phyloP scores from a whole-genome alignment of 768 basidiomycete genomes.

The Hericium coralloides region DNA sequence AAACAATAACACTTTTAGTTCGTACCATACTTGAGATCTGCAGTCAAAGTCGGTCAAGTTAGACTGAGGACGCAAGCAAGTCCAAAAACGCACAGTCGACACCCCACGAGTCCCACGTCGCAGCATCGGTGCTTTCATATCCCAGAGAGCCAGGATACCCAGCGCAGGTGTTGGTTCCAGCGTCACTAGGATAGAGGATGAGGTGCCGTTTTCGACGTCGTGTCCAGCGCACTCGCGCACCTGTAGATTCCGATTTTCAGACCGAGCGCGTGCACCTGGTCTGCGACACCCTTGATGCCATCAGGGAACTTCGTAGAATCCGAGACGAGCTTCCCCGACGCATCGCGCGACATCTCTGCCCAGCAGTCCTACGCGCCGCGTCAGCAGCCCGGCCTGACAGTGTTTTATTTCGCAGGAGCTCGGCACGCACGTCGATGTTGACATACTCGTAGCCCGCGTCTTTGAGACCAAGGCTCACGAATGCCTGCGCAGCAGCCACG shows the following conservation, averaged over 20 bases:
- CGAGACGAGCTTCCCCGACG: slow-evolving; percentile 35
- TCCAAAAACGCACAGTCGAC: slow-evolving; percentile 31
- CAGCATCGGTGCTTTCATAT: slow-evolving; percentile 39
- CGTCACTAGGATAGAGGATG: slow-evolving; percentile 29
- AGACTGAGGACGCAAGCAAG: background rate
- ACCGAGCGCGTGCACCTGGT: slow-evolving; percentile 36
- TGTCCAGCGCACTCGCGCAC: slow-evolving; percentile 15
- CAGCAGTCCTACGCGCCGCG: slow-evolving; percentile 9
- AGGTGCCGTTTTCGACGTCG: background rate
- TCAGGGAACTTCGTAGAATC: slow-evolving; percentile 46
- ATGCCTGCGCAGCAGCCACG: slow-evolving; percentile 6
- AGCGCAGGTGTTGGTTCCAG: slow-evolving; percentile 43
- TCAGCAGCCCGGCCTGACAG: background rate
- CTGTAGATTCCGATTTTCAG: slow-evolving; percentile 46
- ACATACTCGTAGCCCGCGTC: slow-evolving; percentile 12
- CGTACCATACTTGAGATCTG: slow-evolving; percentile 46
- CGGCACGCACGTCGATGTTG: slow-evolving; percentile 11
- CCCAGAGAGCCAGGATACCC: slow-evolving; percentile 50
- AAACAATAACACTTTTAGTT: background rate
- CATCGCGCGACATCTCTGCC: slow-evolving; percentile 6
- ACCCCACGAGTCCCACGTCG: slow-evolving; percentile 44
- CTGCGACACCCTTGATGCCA: slow-evolving; percentile 37
- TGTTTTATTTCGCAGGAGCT: background rate
- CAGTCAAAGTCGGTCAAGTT: background rate
- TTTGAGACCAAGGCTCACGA: slow-evolving; percentile 8